These are phyloP conservation scores for Neopestalotiopsis sp. DNA, from an alignment of 2,329 filamentous ascomycete genomes.

Conservation along the genomic window DNA sequence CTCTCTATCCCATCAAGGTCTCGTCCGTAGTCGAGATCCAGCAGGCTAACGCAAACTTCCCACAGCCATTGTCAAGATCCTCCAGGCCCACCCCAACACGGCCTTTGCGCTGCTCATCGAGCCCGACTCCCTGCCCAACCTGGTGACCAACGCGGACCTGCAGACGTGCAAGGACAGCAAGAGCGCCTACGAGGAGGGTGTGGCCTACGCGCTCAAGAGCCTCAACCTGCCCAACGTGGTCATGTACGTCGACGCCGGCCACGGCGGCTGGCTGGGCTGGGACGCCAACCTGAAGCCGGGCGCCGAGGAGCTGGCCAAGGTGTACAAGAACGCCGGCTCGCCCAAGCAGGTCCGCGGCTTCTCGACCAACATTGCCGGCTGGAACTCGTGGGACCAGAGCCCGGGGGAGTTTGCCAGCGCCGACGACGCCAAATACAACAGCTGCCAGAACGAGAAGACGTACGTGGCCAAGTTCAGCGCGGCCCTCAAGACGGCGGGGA, in stretches of 20 bases:
- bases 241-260: conserved; percentile 65
- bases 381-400: conserved; percentile 51
- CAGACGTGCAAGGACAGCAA: conserved; percentile 54
- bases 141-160: conserved; percentile 61
- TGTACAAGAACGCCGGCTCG: conserved; percentile 56
- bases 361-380: conserved; percentile 60
- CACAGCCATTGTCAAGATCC: conserved; percentile 45
- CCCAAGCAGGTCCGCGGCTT: conserved; percentile 55
- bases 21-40: too few species aligned
- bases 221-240: conserved; percentile 61
- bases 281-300: conserved; percentile 57
- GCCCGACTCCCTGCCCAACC: conserved; percentile 64
- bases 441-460: conserved; percentile 55
- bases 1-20: not conserved
- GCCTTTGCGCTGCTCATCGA: conserved; percentile 54
- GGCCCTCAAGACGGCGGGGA: conserved; percentile 55
- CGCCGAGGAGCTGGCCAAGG: conserved; percentile 53
- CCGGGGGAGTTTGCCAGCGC: conserved; percentile 37
- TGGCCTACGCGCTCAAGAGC: conserved; percentile 52
- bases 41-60: not conserved
- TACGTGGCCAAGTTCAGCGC: conserved; percentile 69
- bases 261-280: conserved; percentile 67
- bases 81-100: conserved; percentile 51
- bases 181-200: conserved; percentile 54
- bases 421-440: conserved; percentile 44